These are phyloP conservation scores for Boletus sp. DNA, from an alignment of 1,284 basidiomycete species.

Conservation along the genomic window DNA sequence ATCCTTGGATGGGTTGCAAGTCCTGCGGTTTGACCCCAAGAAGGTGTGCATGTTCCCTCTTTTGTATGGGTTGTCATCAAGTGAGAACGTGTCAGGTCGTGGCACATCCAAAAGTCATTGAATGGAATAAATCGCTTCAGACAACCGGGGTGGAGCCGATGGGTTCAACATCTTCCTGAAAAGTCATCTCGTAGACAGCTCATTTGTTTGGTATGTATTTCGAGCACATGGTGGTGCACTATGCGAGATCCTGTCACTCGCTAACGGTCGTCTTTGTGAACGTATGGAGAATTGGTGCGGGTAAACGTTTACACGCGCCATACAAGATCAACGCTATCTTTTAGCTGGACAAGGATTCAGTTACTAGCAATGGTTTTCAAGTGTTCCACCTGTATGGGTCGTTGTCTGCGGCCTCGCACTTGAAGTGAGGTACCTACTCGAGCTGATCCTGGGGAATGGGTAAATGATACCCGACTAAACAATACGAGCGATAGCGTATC, in stretches of 20 bases:
- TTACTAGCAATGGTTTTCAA: too few relatives aligned
- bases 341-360: too few relatives aligned
- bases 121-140: constrained; percentile 40
- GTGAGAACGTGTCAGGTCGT: constrained; percentile 36
- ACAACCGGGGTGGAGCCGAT: neutral
- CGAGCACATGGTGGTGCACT: neutral
- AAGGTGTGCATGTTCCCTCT: constrained; percentile 44
- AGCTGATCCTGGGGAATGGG: neutral
- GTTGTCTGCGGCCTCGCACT: too few relatives aligned
- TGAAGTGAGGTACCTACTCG: neutral
- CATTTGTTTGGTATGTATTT: constrained; percentile 17
- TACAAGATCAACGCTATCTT: too few relatives aligned
- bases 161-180: neutral
- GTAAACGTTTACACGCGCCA: neutral
- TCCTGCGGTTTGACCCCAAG: constrained; percentile 66
- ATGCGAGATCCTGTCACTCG: neutral
- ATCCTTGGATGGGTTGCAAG: constrained; percentile 74
- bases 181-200: neutral
- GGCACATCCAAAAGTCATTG: constrained; percentile 49
- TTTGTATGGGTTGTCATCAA: neutral
- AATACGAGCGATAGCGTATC: neutral
- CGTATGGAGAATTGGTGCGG: neutral
- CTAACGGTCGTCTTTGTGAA: neutral
- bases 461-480: neutral
- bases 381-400: too few relatives aligned